These are phyloP conservation scores for Fusarium domesticum DNA, from an alignment of 2,329 filamentous ascomycete species.

Conservation along the genomic window DNA sequence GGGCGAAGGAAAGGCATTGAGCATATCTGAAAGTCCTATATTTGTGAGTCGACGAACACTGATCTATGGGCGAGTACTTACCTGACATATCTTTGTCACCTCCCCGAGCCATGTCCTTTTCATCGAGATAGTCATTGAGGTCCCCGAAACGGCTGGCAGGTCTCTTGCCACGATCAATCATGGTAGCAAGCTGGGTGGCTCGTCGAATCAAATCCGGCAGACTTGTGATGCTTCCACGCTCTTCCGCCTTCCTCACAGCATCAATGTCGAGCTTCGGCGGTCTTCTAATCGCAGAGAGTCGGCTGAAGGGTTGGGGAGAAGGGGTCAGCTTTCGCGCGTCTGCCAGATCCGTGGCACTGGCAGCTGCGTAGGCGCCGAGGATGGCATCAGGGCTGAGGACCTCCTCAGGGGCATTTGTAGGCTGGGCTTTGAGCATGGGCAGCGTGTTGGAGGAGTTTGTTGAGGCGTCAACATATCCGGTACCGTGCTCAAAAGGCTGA, in stretches of 20 bases:
- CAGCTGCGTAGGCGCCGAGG: conserved; percentile 49
- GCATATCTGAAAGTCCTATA: conserved; percentile 62
- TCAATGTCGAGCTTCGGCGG: conserved; percentile 80
- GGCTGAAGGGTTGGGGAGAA: conserved; percentile 36
- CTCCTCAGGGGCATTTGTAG: conserved; percentile 12
- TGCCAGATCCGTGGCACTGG: conserved; percentile 43
- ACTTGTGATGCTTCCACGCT: conserved; percentile 85
- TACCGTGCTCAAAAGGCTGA: conserved; percentile 44
- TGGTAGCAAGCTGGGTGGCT: conserved; percentile 80
- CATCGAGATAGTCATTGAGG: conserved; percentile 49
- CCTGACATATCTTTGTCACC: conserved; percentile 41
- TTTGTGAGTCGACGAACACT: conserved; percentile 43
- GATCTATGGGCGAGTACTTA: conserved; percentile 28
- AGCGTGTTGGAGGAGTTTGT: conserved; percentile 46
- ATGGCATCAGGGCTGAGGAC: conserved; percentile 45
- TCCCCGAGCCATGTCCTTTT: conserved; percentile 39
- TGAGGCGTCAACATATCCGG: conserved; percentile 46
- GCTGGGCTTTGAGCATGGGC: conserved; percentile 26
- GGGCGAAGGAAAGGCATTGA: conserved; percentile 63
- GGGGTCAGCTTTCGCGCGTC: conserved; percentile 30
- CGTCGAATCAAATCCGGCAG: conserved; percentile 86
- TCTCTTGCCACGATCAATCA: conserved; percentile 77
- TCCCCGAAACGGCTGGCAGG: conserved; percentile 59
- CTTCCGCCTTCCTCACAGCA: conserved; percentile 75
- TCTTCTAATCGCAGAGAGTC: conserved; percentile 54